Percentiles rank a stretch among this genome's conserved stretches.
Conservation (phyloP, 2,329 filamentous ascomycete genomes). For the Trematosphaeria pertusa region DNA sequence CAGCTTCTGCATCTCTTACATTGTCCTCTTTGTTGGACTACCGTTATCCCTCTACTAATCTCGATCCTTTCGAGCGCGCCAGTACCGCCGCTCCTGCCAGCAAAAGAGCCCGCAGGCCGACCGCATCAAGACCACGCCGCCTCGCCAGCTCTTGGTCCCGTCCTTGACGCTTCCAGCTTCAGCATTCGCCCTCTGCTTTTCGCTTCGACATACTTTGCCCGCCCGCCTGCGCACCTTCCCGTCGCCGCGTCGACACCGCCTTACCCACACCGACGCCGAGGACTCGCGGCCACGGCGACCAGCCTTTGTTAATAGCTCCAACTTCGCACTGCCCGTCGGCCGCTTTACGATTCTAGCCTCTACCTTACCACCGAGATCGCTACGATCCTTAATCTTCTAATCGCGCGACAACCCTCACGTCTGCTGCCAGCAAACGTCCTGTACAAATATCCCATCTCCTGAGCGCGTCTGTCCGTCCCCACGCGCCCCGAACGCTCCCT, state of each 20-base stretch:
- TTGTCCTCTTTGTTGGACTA: conserved; percentile 39
- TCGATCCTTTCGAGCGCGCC: conserved; percentile 38
- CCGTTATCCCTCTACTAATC: conserved; percentile 36
- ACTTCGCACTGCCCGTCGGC: conserved; percentile 47
- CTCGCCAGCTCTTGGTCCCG: conserved; percentile 28
- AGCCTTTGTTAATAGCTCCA: conserved; percentile 46
- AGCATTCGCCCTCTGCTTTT: conserved; percentile 31
- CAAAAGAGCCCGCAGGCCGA: conserved; percentile 34
- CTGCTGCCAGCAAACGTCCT: conserved; percentile 31
- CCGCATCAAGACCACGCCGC: conserved; percentile 24
- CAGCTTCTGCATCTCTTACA: conserved; percentile 48
- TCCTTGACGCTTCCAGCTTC: conserved; percentile 27
- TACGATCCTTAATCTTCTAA: conserved; percentile 52
- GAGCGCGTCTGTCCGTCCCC: conserved; percentile 13
- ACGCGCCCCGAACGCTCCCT: conserved; percentile 31
- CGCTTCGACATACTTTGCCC: conserved; percentile 23
- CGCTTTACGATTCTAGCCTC: conserved; percentile 41
- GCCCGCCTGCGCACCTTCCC: conserved; percentile 19
- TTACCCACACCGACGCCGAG: conserved; percentile 21
- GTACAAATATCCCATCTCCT: conserved; percentile 20
- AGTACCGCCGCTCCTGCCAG: conserved; percentile 45
- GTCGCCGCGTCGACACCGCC: conserved; percentile 25
- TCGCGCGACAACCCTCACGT: conserved; percentile 32
- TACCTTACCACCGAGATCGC: conserved; percentile 39
- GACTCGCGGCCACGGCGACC: conserved; percentile 24